phyloP scores from a whole-genome alignment of 2,329 filamentous ascomycete genomes.

The Tricladium varicosporioides region DNA sequence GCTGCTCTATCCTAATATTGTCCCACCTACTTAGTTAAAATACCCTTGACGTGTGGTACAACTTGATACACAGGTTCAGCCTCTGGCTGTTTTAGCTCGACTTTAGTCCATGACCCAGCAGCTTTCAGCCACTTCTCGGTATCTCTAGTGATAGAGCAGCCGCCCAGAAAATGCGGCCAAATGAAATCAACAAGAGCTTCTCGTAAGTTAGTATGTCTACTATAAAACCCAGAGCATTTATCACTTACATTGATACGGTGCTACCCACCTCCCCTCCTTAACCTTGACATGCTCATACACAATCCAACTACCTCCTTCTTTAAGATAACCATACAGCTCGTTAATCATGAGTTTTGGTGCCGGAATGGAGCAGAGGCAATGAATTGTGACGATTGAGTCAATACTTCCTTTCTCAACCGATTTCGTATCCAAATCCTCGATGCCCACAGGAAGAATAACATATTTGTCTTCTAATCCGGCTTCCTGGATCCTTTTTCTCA shows the following conservation, averaged over 20 bases:
- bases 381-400: constrained; percentile 29
- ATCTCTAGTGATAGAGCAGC: constrained; percentile 30
- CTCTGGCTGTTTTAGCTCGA: constrained; percentile 25
- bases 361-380: constrained; percentile 30
- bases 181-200: constrained; percentile 24
- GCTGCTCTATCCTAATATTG: too few relatives aligned
- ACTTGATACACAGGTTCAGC: constrained; percentile 25
- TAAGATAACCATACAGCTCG: constrained; percentile 27
- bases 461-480: constrained; percentile 57
- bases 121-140: constrained; percentile 25
- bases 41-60: constrained; percentile 28
- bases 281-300: constrained; percentile 31
- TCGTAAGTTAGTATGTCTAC: constrained; percentile 9
- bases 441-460: constrained; percentile 60
- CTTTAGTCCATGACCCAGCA: constrained; percentile 27
- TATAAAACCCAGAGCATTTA: neutral
- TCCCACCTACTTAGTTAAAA: constrained; percentile 25
- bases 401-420: constrained; percentile 41
- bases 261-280: constrained; percentile 19
- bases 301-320: constrained; percentile 29
- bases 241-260: constrained; percentile 29
- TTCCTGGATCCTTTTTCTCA: constrained; percentile 46
- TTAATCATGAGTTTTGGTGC: constrained; percentile 26
- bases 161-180: constrained; percentile 30
- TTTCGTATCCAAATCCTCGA: constrained; percentile 49